Evolutionary conservation across 2,329 filamentous ascomycete genomes (phyloP).

Genomic region (Xylariaceae sp.): DNA sequence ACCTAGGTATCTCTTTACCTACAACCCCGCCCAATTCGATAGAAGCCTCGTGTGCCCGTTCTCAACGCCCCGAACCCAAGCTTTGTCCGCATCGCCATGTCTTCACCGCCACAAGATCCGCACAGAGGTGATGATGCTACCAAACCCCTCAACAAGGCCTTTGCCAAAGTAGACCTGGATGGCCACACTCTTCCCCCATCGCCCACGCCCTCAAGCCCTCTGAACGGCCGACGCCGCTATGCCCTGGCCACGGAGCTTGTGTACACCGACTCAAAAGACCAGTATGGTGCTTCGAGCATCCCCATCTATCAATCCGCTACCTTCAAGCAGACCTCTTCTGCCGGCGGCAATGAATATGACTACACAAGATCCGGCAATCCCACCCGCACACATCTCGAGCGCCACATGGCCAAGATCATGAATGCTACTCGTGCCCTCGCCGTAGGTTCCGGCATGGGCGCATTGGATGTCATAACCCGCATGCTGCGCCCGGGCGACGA

Average conservation of each 20-base stretch:
- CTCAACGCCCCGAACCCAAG: no score
- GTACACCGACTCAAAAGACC: conserved; percentile 92
- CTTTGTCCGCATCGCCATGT: conserved; percentile 14
- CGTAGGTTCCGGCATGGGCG: conserved; percentile 95
- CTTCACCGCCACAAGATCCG: conserved; percentile 27
- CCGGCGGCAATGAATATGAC: conserved; percentile 86
- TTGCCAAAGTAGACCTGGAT: conserved; percentile 68
- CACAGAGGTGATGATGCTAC: conserved; percentile 31
- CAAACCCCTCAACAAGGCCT: conserved; percentile 48
- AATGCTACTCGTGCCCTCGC: conserved; percentile 85
- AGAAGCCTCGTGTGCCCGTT: no score
- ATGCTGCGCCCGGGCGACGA: conserved; percentile 89
- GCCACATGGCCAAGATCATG: conserved; percentile 99
- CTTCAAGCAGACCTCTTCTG: conserved; percentile 86
- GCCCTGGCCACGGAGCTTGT: conserved; percentile 94
- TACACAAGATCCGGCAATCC: conserved; percentile 98
- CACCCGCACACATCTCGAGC: conserved; percentile 90
- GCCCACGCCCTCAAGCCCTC: conserved; percentile 86
- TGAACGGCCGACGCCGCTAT: conserved; percentile 76
- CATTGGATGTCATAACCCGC: conserved; percentile 91
- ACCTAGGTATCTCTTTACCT: no score
- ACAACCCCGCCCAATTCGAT: no score
- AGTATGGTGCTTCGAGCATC: conserved; percentile 93
- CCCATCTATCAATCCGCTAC: conserved; percentile 98
- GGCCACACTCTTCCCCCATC: conserved; percentile 86